These are phyloP conservation scores for Posidonia oceanica DNA, from an alignment of 116 monocot species.

Conservation along the genomic window DNA sequence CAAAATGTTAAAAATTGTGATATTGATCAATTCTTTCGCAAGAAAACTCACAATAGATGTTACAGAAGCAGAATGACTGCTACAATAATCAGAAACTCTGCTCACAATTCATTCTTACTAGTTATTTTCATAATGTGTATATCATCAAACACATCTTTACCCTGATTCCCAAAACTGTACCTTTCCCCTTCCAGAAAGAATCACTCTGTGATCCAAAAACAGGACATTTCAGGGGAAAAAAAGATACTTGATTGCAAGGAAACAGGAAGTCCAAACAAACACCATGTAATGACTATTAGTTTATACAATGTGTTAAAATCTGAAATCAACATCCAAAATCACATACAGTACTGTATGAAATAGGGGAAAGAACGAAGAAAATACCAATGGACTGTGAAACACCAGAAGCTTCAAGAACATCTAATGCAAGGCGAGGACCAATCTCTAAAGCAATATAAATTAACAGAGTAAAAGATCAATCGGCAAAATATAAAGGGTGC, in stretches of 20 bases:
- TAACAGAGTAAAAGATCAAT: background rate
- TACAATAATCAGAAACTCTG: no score
- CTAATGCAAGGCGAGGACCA: constrained; percentile 24
- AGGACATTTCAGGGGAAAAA: background rate
- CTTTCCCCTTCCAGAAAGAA: no score
- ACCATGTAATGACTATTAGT: background rate
- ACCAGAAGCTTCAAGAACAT: constrained; percentile 27
- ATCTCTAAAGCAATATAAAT: constrained; percentile 27
- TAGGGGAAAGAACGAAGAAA: background rate
- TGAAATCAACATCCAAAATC: background rate
- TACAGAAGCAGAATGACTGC: no score
- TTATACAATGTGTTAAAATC: background rate
- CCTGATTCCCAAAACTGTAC: no score
- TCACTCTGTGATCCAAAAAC: no score
- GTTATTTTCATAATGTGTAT: no score
- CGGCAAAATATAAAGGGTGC: constrained; percentile 3
- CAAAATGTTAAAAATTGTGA: no score
- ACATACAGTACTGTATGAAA: background rate
- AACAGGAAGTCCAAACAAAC: background rate
- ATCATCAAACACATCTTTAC: no score
- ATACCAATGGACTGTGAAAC: constrained; percentile 32
- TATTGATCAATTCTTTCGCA: no score
- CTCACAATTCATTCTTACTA: no score
- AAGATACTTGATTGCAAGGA: background rate
- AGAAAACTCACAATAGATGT: no score